phyloP scores from a whole-genome alignment of 345 rosid genomes.

The Rhodamnia argentea region DNA sequence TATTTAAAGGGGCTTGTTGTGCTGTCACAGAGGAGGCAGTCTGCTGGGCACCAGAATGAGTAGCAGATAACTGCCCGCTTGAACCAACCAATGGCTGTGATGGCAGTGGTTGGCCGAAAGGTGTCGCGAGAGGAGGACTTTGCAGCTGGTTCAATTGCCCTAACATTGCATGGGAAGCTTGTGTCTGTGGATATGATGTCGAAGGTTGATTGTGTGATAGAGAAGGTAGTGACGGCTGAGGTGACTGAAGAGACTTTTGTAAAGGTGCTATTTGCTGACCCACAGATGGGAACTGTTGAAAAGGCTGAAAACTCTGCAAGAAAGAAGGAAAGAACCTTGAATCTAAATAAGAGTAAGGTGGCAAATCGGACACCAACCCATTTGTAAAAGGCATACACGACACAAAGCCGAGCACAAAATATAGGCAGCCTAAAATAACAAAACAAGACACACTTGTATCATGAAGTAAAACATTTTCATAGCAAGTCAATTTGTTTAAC shows the following conservation, averaged over 20 bases:
- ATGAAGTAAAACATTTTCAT: background rate
- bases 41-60: slow-evolving; percentile 51
- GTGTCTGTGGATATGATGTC: slow-evolving; percentile 32
- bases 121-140: slow-evolving; percentile 14
- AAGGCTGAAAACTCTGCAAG: slow-evolving; percentile 29
- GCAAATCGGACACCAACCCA: background rate
- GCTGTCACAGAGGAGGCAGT: slow-evolving; percentile 28
- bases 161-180: slow-evolving; percentile 5
- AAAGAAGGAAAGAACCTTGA: background rate
- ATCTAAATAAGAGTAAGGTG: background rate
- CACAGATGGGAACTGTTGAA: slow-evolving; percentile 28
- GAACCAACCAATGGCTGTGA: slow-evolving; percentile 39
- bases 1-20: slow-evolving; percentile 37
- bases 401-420: background rate
- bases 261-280: slow-evolving; percentile 56
- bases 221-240: slow-evolving; percentile 39
- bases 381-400: background rate
- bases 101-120: slow-evolving; percentile 34
- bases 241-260: slow-evolving; percentile 52
- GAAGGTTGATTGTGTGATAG: slow-evolving; percentile 33
- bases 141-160: slow-evolving; percentile 19
- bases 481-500: background rate
- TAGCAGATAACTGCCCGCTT: slow-evolving; percentile 35
- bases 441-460: background rate
- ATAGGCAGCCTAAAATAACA: background rate